Evolutionary conservation across 129 eudicot species (phyloP), one percentile per base, ranked within the genome.

Genomic region (Flaveria ramosissima): DNA sequence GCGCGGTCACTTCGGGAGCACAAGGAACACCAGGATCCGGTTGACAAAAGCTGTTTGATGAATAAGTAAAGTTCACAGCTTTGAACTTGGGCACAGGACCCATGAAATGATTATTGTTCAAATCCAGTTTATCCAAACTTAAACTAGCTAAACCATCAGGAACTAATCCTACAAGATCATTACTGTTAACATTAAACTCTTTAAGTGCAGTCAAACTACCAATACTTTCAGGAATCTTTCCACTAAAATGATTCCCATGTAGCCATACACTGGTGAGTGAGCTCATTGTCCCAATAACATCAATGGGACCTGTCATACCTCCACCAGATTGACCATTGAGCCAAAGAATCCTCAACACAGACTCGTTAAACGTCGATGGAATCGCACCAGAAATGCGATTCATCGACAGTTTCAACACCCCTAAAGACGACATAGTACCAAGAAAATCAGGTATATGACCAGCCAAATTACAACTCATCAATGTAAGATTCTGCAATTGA

Each of bases 161-260:
- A 70, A 90, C 77, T 65, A 81, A 43, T 4, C 92, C 96, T 21
- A 84, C 87, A 24, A 90, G 86, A 68, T 80, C 83, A 74, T 90
- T 90, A 46, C 84, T 43, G 20, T 84, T 84, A 19, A 90, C 88
- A 66, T 80, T 46, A 51, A 90, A 87, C 7, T 88, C 86, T 53
- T 71, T 82, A 67, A 90, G 83, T 1, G 79, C 68, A 51, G 76
- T 82, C 59, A 90, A 43, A 11, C 32, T 77, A 27, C 88, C 92
- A 57, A 82, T 80, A 16, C 52, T 76, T 65, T 80, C 84, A 0
- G 96, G 96, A 51, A 90, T 88, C 36, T 71, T 71, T 1, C 96
- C 96, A 1, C 86, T 75, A 76, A 90, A 90, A 60, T 83, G 83
- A 72, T 90, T 90, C 26, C 96, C 96, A 11, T 90, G 96, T 61